Percentiles rank a stretch among this genome's conserved stretches.
Conservation (phyloP, 2,329 filamentous ascomycete genomes). For the Apiospora rasikravindrae region DNA sequence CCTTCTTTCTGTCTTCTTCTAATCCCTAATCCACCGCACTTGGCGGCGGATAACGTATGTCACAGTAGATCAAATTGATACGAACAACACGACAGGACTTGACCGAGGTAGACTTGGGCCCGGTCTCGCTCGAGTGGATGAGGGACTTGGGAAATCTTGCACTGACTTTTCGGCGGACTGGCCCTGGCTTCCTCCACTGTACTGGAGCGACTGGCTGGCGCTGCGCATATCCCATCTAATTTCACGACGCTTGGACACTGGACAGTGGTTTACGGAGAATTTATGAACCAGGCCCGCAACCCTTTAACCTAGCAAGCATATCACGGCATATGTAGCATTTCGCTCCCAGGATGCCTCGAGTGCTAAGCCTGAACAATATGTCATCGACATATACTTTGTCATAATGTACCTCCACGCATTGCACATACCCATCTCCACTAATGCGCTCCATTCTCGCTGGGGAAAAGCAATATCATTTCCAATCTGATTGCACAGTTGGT, state of each 20-base stretch:
- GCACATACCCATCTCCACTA: slow-evolving; percentile 13
- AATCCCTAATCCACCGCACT: not conserved
- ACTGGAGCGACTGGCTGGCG: slow-evolving; percentile 1
- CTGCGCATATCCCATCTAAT: slow-evolving; percentile 20
- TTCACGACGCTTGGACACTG: slow-evolving; percentile 11
- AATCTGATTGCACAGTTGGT: not conserved
- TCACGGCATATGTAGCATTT: slow-evolving; percentile 20
- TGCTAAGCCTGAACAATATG: slow-evolving; percentile 18
- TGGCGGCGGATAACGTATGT: not conserved
- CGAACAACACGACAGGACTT: not conserved
- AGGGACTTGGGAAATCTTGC: not conserved
- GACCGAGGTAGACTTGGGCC: not conserved
- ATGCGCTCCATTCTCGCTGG: not conserved
- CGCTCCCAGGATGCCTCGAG: slow-evolving; percentile 18
- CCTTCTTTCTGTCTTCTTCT: not conserved
- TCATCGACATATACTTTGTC: slow-evolving; percentile 7
- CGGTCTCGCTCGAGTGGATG: not conserved
- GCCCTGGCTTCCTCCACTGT: slow-evolving; percentile 12
- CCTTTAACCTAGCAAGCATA: slow-evolving; percentile 16
- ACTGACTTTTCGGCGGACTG: not conserved
- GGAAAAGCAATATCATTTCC: not conserved
- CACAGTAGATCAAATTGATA: not conserved
- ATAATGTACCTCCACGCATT: slow-evolving; percentile 4
- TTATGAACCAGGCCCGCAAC: slow-evolving; percentile 18
- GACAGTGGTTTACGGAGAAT: slow-evolving; percentile 19